Evolutionary conservation across 2,329 filamentous ascomycete genomes (phyloP), one percentile per base, ranked within the genome.

Genomic region (Clonostachys rhizophaga): DNA sequence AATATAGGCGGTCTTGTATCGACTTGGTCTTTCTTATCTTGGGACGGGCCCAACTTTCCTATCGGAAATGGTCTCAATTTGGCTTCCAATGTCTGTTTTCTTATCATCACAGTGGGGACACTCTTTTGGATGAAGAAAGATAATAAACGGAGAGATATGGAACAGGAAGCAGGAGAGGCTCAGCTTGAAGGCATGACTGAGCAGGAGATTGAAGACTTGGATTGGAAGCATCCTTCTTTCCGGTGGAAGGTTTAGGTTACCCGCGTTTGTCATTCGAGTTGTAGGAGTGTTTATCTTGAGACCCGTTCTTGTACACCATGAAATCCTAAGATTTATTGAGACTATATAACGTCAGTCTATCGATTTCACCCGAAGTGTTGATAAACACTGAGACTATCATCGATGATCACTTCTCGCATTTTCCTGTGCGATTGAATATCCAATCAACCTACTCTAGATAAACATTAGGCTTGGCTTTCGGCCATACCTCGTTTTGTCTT

Each of bases 41-140:
- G 67, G 53, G 85, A 89, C 57, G 78, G 56, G 0, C 86, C 86
- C 0, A 64, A 88, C 49, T 90, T 81, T 56, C 81, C 71, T 49
- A 87, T 88, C 47, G 86, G 86, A 2, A 89, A 89, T 56, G 85
- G 85, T 0, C 60, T 89, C 35, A 89, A 89, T 57, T 57, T 89
- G 45, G 85, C 80, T 0, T 82, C 81, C 1, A 54, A 55, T 0
- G 69, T 70, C 14, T 69, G 67, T 0, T 77, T 79, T 1, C 56
- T 88, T 3, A 47, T 87, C 3, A 41, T 75, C 2, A 68, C 69
- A 7, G 67, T 73, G 2, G 36, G 60, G 2, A 61, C 83, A 43
- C 62, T 81, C 49, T 49, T 75, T 4, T 89, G 81, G 79, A 86
- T 87, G 74, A 72, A 68, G 46, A 62, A 59, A 56, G 79, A 86